Conservation (phyloP, 768 basidiomycete species). For the Mrakia blollopis region DNA sequence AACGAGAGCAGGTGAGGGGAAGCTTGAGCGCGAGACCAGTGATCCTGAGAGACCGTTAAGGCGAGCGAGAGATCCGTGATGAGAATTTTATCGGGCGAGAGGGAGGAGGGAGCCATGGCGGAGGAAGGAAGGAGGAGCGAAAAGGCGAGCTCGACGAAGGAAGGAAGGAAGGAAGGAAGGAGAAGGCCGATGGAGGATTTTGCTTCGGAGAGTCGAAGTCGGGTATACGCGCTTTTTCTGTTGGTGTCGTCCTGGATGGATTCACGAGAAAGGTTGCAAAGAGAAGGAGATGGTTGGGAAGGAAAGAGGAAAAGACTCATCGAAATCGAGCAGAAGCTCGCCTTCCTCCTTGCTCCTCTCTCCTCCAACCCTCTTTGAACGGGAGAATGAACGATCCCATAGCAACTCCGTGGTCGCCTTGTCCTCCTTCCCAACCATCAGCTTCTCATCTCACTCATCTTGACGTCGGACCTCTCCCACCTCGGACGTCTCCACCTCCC, state of each 20-base stretch:
- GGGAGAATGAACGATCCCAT: slow-evolving; percentile 14
- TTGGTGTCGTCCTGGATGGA: neutral
- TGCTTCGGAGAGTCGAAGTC: neutral
- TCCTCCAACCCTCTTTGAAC: neutral
- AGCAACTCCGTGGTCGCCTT: neutral
- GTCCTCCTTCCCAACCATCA: neutral
- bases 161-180: neutral
- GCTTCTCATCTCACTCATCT: neutral
- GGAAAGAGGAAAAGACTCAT: neutral
- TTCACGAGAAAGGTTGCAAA: neutral
- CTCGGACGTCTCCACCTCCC: neutral
- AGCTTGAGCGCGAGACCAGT: slow-evolving; percentile 28
- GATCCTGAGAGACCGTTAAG: slow-evolving; percentile 16
- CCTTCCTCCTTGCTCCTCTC: neutral
- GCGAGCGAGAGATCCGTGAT: slow-evolving; percentile 26
- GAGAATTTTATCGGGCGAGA: slow-evolving; percentile 30
- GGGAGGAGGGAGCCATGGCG: neutral
- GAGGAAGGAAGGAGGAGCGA: neutral
- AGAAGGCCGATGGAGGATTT: neutral
- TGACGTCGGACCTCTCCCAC: neutral
- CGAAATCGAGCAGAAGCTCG: neutral
- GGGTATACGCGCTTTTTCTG: neutral
- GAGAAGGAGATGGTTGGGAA: neutral
- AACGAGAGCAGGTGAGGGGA: slow-evolving; percentile 21
- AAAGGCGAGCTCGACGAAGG: too few relatives aligned